A percentile compares a stretch with the other conserved stretches of the same genome.
Conservation (phyloP, 805 yeast genomes). For the Starmerella vaccinii region DNA sequence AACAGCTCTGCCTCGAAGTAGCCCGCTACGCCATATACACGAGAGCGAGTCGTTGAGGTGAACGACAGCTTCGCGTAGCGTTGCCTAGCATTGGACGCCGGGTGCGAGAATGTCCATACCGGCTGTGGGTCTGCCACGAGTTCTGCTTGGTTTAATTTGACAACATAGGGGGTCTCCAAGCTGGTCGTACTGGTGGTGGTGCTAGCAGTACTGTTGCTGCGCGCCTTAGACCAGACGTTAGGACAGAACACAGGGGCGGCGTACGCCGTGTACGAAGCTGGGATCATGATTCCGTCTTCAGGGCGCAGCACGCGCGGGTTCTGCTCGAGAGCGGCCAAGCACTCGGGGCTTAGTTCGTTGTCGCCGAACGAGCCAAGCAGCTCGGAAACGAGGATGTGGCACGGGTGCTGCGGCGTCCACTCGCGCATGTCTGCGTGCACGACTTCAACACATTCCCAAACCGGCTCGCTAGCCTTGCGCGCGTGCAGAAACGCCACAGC, state of each 20-base stretch:
- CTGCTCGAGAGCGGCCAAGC: slow-evolving; percentile 39
- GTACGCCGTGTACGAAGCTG: slow-evolving; percentile 47
- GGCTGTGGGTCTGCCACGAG: slow-evolving; percentile 39
- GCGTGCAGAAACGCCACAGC: slow-evolving; percentile 44
- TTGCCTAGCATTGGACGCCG: slow-evolving; percentile 25
- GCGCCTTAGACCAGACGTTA: slow-evolving; percentile 32
- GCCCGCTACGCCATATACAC: slow-evolving; percentile 66
- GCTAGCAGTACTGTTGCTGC: not conserved
- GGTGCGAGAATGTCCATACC: slow-evolving; percentile 57
- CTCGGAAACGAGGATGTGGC: slow-evolving; percentile 65
- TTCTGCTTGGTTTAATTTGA: slow-evolving; percentile 35
- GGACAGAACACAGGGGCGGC: slow-evolving; percentile 63
- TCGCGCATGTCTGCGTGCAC: slow-evolving; percentile 49
- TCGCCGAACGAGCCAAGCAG: slow-evolving; percentile 86
- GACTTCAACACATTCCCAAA: slow-evolving; percentile 49
- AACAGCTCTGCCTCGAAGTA: slow-evolving; percentile 63
- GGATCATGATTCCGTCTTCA: slow-evolving; percentile 48
- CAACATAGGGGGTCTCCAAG: slow-evolving; percentile 38
- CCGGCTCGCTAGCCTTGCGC: slow-evolving; percentile 35
- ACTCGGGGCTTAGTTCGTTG: slow-evolving; percentile 82
- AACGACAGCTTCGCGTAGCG: slow-evolving; percentile 33
- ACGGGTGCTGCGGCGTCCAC: slow-evolving; percentile 36
- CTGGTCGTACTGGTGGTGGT: slow-evolving; percentile 3
- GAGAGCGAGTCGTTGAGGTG: slow-evolving; percentile 40
- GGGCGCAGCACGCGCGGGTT: slow-evolving; percentile 31